Evolutionary conservation across 345 rosid species (phyloP).

Genomic region (Gossypium australe): DNA sequence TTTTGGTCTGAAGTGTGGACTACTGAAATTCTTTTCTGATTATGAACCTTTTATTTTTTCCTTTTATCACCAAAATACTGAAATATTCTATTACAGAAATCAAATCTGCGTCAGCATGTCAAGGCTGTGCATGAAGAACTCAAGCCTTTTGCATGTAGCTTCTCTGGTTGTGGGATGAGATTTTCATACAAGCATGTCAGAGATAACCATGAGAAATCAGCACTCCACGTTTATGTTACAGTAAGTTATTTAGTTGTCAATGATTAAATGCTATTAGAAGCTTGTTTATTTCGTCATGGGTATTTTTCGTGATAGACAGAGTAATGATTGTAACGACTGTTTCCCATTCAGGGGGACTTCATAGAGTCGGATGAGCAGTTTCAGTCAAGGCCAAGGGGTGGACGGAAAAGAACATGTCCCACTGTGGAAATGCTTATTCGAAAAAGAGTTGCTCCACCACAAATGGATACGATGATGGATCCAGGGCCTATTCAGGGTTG

Average conservation of each 20-base stretch:
- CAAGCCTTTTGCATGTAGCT: conserved; percentile 49
- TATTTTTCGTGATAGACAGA: not conserved
- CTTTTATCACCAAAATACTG: not conserved
- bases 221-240: conserved; percentile 42
- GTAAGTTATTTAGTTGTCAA: conserved; percentile 35
- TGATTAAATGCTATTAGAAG: not conserved
- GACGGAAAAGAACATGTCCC: conserved; percentile 58
- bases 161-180: conserved; percentile 57
- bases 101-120: conserved; percentile 60
- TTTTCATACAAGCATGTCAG: conserved; percentile 81
- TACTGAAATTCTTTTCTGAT: not conserved
- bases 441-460: conserved; percentile 53
- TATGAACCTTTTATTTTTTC: not conserved
- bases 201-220: conserved; percentile 63
- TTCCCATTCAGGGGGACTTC: conserved; percentile 65
- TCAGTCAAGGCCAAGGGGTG: conserved; percentile 73
- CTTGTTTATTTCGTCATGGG: no score
- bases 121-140: conserved; percentile 65
- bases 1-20: not conserved
- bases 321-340: not conserved
- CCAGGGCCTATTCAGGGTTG: not conserved
- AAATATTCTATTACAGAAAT: conserved; percentile 34
- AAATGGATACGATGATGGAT: conserved; percentile 9
- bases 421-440: conserved; percentile 50
- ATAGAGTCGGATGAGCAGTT: conserved; percentile 58